Evolutionary conservation across 176 grass and related monocot species (phyloP), one percentile per base, ranked within the genome.

Genomic region (Carex littledalei): DNA sequence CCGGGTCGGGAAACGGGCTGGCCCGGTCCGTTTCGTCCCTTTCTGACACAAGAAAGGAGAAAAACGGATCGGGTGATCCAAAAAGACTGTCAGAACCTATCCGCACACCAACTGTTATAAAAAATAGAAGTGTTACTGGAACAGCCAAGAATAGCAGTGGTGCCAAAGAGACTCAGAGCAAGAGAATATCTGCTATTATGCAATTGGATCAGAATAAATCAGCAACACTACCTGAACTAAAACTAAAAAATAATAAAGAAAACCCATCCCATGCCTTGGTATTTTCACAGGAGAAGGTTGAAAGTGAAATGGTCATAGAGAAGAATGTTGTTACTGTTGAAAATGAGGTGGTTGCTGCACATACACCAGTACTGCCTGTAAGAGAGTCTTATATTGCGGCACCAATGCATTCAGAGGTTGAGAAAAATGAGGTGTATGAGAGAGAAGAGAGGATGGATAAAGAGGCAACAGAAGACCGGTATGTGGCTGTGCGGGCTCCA

Each of bases 171-270:
- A 70, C 64, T 16, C 87, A 88, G 14, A 95, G 63, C 72, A 94
- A 92, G 85, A 98, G 92, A 89, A 87, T 98, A 63, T 92, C 93
- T 84, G 84, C 72, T 61, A 90, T 81, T 35, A 21, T 87, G 86
- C 61, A 86, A 78, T 90, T 98, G 39, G 96, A 98, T 82, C 79
- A 98, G 87, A 98, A 59, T 61, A 98, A 95, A 87, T 92, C 89
- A 84, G 90, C 91, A 87, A 86, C 90, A 69, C 76, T 98, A 65
- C 93, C 93, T 53, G 96, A 92, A 83, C 65, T 94, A 54, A 98
- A 73, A 84, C 66, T 86, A 65, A 82, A 56, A 82, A 73, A 64
- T 62, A 56, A 78, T 15, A 89, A 81, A 75, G 68, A 56, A 1
- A 78, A 34, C 74, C 52, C 74, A 78, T 78, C 74, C 3, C 52